Base-by-base conservation (phyloP, 768 basidiomycete genomes). In the Strobilomyces echinocephalus region DNA sequence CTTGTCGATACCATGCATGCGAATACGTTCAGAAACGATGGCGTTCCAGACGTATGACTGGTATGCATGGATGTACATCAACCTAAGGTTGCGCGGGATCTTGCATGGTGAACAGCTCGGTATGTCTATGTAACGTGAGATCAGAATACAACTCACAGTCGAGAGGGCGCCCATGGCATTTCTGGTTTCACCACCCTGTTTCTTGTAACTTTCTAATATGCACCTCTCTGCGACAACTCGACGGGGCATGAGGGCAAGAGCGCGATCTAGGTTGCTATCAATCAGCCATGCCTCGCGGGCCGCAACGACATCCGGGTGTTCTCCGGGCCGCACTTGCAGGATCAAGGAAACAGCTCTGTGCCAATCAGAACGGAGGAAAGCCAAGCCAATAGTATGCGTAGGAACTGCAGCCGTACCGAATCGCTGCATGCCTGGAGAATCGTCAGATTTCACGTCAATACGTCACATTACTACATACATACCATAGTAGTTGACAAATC, bases 401-500 rank as follows among this genome's bases (percentile, higher is more conserved):
- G 95, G 94, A 36, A 98, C 85, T 31, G 92, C 86, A 15, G 97
- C 93, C 2, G 95, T 98, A 45, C 97, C 97, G 72, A 99, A 99
- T 11, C 97, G 87, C 65, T 99, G 97, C 95, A 99, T 98, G 42
- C 95, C 94, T 90, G 38, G 39, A 31, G 30, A 55, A 58, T 5
- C 30, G 47, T 62, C n/a, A 57, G 35, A n/a, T 38, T 15, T 50
- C 49, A 33, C 26, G 11, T 20, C 15, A n/a, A 40, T 41, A 50
- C 11, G 40, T 47, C 33, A 33, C 28, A 20, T 53, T 31, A 26
- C 21, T 21, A 35, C 12, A 52, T 70, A 91, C 93, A 52, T 70
- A 91, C 93, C 95, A 66, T 97, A 99, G 66, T 97, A 99, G 67
- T 99, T 99, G 68, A 99, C 91, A 71, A 98, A 99, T 0, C 97